phyloP scores from a whole-genome alignment of 2,329 filamentous ascomycete genomes.

The Aspergillus proliferans region DNA sequence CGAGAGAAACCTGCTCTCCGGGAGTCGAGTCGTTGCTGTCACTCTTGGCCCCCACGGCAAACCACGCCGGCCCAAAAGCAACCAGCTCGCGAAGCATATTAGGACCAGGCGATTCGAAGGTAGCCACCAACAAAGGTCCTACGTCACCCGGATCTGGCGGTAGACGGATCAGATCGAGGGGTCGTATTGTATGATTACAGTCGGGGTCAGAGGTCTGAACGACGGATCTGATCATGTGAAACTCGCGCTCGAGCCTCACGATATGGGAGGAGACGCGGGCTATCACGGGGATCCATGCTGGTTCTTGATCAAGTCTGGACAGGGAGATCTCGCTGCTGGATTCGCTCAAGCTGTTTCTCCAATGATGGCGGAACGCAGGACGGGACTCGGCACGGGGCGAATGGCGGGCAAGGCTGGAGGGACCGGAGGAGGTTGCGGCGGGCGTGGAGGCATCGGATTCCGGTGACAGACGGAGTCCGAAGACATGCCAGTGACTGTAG shows the following conservation, averaged over 20 bases:
- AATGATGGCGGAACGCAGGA: slow-evolving; percentile 39
- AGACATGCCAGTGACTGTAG: slow-evolving; percentile 85
- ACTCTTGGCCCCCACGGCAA: slow-evolving; percentile 49
- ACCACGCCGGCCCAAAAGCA: slow-evolving; percentile 72
- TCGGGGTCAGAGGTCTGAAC: slow-evolving; percentile 65
- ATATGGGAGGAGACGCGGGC: slow-evolving; percentile 78
- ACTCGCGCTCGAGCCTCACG: slow-evolving; percentile 78
- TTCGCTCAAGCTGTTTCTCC: slow-evolving; percentile 48
- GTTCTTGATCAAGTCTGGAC: slow-evolving; percentile 34
- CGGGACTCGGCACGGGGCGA: slow-evolving; percentile 39
- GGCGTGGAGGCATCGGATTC: slow-evolving; percentile 44
- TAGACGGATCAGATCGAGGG: slow-evolving; percentile 71
- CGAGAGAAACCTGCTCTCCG: slow-evolving; percentile 59
- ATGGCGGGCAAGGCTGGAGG: slow-evolving; percentile 38
- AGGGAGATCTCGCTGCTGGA: slow-evolving; percentile 39
- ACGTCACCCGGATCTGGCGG: slow-evolving; percentile 63
- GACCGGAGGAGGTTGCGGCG: slow-evolving; percentile 39
- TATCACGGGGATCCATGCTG: slow-evolving; percentile 58
- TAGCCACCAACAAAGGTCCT: slow-evolving; percentile 65
- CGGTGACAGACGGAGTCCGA: slow-evolving; percentile 53
- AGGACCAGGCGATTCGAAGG: slow-evolving; percentile 70
- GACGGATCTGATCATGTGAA: slow-evolving; percentile 71
- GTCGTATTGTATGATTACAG: slow-evolving; percentile 69
- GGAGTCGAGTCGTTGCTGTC: slow-evolving; percentile 45
- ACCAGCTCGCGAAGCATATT: slow-evolving; percentile 67